Conservation (phyloP, 2,329 filamentous ascomycete genomes). For the Fusarium zealandicum region DNA sequence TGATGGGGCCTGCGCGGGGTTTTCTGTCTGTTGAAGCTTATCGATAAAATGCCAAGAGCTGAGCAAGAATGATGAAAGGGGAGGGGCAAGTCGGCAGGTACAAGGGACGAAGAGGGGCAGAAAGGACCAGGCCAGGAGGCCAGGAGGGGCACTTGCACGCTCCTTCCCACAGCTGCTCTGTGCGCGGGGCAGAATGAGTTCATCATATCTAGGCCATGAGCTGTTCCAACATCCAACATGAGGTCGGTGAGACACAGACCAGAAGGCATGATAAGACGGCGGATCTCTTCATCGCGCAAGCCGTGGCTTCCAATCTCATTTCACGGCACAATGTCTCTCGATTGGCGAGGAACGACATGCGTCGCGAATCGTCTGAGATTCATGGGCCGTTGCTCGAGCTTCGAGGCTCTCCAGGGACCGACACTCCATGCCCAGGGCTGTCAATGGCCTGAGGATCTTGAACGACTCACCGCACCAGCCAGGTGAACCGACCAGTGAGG, state of each 20-base stretch:
- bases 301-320: conserved; percentile 27
- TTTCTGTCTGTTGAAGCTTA: conserved; percentile 36
- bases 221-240: conserved; percentile 35
- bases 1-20: conserved; percentile 36
- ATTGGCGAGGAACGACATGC: conserved; percentile 31
- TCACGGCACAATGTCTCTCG: conserved; percentile 29
- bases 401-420: neutral
- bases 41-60: conserved; percentile 36
- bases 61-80: conserved; percentile 18
- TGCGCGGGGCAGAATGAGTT: conserved; percentile 35
- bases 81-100: conserved; percentile 25
- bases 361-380: conserved; percentile 22
- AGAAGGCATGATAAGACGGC: conserved; percentile 28
- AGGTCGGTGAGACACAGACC: conserved; percentile 34
- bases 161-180: conserved; percentile 31
- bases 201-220: conserved; percentile 34
- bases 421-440: conserved; percentile 2
- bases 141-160: conserved; percentile 24
- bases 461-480: conserved; percentile 26
- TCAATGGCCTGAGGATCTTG: conserved; percentile 35
- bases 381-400: conserved; percentile 14
- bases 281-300: conserved; percentile 27
- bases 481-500: conserved; percentile 23
- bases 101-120: conserved; percentile 24
- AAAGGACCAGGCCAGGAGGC: conserved; percentile 14